A percentile compares a stretch with the other conserved stretches of the same genome.
Conservation (phyloP, 2,329 filamentous ascomycete species). For the Diaporthe capsici region DNA sequence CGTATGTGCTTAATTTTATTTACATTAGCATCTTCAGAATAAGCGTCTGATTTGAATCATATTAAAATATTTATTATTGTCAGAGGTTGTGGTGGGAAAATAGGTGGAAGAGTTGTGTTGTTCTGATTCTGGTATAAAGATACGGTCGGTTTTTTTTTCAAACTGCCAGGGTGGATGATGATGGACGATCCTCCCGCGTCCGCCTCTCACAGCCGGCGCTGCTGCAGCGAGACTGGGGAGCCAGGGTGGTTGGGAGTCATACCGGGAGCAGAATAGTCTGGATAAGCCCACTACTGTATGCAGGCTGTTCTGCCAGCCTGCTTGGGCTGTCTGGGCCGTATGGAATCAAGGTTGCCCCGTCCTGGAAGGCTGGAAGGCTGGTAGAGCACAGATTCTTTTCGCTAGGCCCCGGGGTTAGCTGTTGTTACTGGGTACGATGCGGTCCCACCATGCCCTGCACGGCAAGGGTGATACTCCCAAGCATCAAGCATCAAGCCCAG, state of each 20-base stretch:
- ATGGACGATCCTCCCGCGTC: conserved; percentile 2
- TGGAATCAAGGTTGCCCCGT: conserved; percentile 33
- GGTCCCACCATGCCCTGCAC: background rate
- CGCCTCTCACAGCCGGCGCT: background rate
- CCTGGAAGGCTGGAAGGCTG: background rate
- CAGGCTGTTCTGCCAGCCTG: background rate
- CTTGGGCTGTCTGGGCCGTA: background rate
- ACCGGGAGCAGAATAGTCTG: background rate
- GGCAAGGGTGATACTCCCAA: conserved; percentile 18
- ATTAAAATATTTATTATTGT: no score
- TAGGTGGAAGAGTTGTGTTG: no score
- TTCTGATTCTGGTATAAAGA: no score
- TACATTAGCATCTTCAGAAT: no score
- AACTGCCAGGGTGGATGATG: no score
- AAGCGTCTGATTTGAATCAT: no score
- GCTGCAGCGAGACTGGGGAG: background rate
- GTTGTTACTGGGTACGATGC: background rate
- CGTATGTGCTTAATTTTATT: no score
- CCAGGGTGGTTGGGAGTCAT: conserved; percentile 19
- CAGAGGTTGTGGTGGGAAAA: no score
- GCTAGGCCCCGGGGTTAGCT: conserved; percentile 1
- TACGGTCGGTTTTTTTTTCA: no score
- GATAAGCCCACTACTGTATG: background rate
- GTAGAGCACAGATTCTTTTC: conserved; percentile 8
- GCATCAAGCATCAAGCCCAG: conserved; percentile 9